Conservation (phyloP, 1,284 basidiomycete genomes). For the Kwoniella shivajii region DNA sequence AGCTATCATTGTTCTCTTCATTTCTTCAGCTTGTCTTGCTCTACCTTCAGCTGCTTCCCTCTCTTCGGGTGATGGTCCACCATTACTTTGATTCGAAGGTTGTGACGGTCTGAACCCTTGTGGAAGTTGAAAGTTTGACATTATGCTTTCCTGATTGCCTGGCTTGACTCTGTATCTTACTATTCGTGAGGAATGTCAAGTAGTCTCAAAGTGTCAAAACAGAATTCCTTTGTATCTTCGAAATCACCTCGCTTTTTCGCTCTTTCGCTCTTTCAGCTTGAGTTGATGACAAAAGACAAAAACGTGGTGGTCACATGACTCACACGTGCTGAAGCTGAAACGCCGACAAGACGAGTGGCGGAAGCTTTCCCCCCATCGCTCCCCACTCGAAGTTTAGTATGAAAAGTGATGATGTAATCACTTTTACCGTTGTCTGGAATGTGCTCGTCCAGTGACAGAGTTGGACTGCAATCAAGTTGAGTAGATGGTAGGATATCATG, state of each 20-base stretch:
- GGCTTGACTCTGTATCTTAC: neutral
- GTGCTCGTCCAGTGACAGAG: too few relatives aligned
- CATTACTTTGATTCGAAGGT: slow-evolving; percentile 16
- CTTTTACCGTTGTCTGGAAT: too few relatives aligned
- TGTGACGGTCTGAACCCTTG: slow-evolving; percentile 44
- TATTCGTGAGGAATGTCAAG: neutral
- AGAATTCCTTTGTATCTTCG: too few relatives aligned
- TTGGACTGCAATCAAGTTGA: too few relatives aligned
- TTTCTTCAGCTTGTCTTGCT: slow-evolving; percentile 60
- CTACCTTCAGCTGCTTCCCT: slow-evolving; percentile 39
- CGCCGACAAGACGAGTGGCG: neutral
- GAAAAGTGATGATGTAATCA: too few relatives aligned
- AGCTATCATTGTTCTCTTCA: slow-evolving; percentile 74
- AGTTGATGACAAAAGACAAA: too few relatives aligned
- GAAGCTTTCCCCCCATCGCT: too few relatives aligned
- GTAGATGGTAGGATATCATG: too few relatives aligned
- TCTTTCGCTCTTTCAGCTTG: too few relatives aligned
- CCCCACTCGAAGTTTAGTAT: too few relatives aligned
- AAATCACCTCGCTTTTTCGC: too few relatives aligned
- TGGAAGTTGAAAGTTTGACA: slow-evolving; percentile 49
- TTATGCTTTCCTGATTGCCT: slow-evolving; percentile 26
- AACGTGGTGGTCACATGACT: neutral
- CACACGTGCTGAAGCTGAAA: neutral
- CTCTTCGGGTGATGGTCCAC: slow-evolving; percentile 36
- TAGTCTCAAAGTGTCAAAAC: neutral